These are phyloP conservation scores for Botrytis medusae DNA, from an alignment of 2,329 filamentous ascomycete genomes.

Conservation along the genomic window DNA sequence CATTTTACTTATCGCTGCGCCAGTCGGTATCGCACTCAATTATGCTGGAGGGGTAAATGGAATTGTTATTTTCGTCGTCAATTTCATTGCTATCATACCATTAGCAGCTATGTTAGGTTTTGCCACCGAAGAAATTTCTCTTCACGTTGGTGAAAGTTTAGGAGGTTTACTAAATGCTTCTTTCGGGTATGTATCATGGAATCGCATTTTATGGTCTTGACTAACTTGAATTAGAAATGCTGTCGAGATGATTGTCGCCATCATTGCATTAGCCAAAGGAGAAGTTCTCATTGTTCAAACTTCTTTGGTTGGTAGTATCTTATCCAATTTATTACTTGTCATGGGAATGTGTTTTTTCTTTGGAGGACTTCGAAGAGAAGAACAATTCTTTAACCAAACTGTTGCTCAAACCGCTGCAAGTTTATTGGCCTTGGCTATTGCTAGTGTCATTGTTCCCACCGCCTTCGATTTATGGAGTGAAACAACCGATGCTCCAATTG, in stretches of 20 bases:
- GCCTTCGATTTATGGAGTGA: conserved; percentile 66
- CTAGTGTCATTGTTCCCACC: conserved; percentile 83
- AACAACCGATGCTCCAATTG: conserved; percentile 48
- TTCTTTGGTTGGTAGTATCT: conserved; percentile 85
- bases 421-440: conserved; percentile 69
- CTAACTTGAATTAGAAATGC: conserved; percentile 60
- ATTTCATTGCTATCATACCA: conserved; percentile 91
- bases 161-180: conserved; percentile 88
- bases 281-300: conserved; percentile 82
- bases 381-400: conserved; percentile 89
- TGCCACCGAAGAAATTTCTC: conserved; percentile 85
- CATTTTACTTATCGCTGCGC: conserved; percentile 73
- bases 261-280: conserved; percentile 73
- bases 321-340: conserved; percentile 86
- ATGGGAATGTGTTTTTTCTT: conserved; percentile 93
- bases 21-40: conserved; percentile 74
- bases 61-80: conserved; percentile 76
- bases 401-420: conserved; percentile 84
- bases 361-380: conserved; percentile 64
- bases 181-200: conserved; percentile 64
- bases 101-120: conserved; percentile 84
- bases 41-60: conserved; percentile 57
- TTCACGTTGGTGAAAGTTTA: conserved; percentile 78
- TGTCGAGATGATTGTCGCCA: conserved; percentile 83
- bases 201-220: conserved; percentile 22